Evolutionary conservation across 2,329 filamentous ascomycete genomes (phyloP).

Genomic region (Aspergillus arachidicola): DNA sequence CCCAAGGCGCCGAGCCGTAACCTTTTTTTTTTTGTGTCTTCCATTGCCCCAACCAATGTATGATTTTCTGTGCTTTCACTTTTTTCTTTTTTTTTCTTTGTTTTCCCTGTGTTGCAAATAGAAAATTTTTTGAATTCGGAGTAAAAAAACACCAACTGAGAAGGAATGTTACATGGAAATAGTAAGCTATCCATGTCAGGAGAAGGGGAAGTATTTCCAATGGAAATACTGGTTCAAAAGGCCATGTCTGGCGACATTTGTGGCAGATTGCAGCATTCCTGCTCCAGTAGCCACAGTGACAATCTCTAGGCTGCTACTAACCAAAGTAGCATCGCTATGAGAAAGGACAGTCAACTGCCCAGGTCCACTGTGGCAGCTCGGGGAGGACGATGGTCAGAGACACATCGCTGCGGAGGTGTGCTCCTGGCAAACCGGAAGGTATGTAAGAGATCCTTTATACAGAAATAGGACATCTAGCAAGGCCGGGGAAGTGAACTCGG

Average conservation of each 20-base stretch:
- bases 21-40: neutral
- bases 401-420: neutral
- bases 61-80: neutral
- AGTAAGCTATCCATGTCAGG: neutral
- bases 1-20: neutral
- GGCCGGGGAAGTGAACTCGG: constrained; percentile 7
- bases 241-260: constrained; percentile 1
- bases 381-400: constrained; percentile 7
- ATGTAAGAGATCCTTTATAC: neutral
- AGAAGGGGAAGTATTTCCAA: neutral
- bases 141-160: neutral
- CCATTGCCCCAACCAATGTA: neutral
- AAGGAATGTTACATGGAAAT: neutral
- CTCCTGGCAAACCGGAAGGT: neutral
- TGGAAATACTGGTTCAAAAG: neutral
- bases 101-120: neutral
- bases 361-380: neutral
- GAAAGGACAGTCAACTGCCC: neutral
- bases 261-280: neutral
- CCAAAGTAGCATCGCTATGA: neutral
- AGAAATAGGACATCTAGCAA: constrained; percentile 11
- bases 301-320: neutral
- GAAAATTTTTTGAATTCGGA: neutral
- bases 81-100: neutral
- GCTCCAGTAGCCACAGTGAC: neutral